Percentiles rank a stretch among this genome's conserved stretches.
phyloP scores from a whole-genome alignment of 768 basidiomycete genomes.

The Candolleomyces efflorescens region DNA sequence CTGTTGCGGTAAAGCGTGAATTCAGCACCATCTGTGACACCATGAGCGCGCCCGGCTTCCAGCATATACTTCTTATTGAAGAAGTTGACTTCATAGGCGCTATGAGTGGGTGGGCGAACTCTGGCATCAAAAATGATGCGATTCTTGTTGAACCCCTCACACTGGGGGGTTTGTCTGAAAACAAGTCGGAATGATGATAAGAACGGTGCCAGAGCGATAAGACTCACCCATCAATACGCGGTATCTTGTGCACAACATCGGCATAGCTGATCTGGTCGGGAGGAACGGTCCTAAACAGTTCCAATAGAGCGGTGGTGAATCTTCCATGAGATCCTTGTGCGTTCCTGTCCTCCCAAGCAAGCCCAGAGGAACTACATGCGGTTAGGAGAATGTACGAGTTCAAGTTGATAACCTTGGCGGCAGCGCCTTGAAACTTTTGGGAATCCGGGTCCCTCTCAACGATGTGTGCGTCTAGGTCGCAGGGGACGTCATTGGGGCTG shows the following conservation, averaged over 20 bases:
- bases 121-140: conserved; percentile 8
- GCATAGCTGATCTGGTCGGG: conserved; percentile 26
- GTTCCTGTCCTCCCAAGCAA: conserved; percentile 10
- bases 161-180: conserved; percentile 14
- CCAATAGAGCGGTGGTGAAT: conserved; percentile 26
- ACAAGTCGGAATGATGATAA: neutral
- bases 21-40: conserved; percentile 23
- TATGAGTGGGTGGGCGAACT: neutral
- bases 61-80: neutral
- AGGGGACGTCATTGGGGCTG: conserved; percentile 6
- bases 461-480: conserved; percentile 22
- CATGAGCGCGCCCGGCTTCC: conserved; percentile 15
- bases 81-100: neutral
- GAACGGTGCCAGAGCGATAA: neutral
- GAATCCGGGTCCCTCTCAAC: too few relatives aligned
- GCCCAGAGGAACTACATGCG: conserved; percentile 36
- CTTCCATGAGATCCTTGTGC: conserved; percentile 12
- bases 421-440: too few relatives aligned
- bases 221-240: conserved; percentile 21
- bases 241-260: conserved; percentile 27
- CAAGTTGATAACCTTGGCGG: conserved; percentile 10
- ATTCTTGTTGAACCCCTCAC: conserved; percentile 10
- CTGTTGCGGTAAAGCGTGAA: conserved; percentile 22
- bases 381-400: conserved; percentile 38
- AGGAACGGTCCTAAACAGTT: conserved; percentile 18